A percentile compares a stretch with the other conserved stretches of the same genome.
Conservation (phyloP, 805 yeast species). For the Ogataea kodamae region DNA sequence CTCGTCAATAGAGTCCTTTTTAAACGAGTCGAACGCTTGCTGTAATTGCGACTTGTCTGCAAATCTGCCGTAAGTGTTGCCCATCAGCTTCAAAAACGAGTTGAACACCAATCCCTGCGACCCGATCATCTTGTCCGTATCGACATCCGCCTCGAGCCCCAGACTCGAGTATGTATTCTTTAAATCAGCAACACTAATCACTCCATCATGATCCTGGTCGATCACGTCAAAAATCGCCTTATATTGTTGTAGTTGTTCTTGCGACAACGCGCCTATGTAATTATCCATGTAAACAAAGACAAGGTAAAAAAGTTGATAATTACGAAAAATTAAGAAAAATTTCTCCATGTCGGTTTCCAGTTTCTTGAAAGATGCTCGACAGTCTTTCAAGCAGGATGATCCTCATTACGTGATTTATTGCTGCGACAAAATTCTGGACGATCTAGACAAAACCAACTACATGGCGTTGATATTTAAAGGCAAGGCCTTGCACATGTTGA, state of each 20-base stretch:
- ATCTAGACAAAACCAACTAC: constrained; percentile 53
- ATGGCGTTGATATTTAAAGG: constrained; percentile 71
- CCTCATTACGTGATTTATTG: constrained; percentile 58
- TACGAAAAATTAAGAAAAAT: constrained; percentile 3
- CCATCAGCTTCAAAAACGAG: constrained; percentile 60
- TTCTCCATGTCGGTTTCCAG: constrained; percentile 21
- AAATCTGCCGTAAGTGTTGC: constrained; percentile 47
- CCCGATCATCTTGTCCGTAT: constrained; percentile 50
- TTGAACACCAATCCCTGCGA: constrained; percentile 53
- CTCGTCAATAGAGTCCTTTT: constrained; percentile 30
- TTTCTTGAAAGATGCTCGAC: constrained; percentile 46
- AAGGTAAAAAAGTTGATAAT: too few species aligned
- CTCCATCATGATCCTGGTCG: constrained; percentile 79
- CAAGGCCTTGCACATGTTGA: constrained; percentile 53
- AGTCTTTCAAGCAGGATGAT: constrained; percentile 52
- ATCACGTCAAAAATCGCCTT: constrained; percentile 75
- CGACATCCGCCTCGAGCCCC: constrained; percentile 41
- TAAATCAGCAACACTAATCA: constrained; percentile 54
- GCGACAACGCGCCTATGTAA: constrained; percentile 40
- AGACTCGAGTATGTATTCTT: constrained; percentile 48
- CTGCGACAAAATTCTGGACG: constrained; percentile 51
- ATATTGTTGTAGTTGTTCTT: constrained; percentile 60
- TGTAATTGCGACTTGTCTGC: constrained; percentile 50
- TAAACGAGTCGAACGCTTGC: constrained; percentile 57
- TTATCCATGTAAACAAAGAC: constrained; percentile 1